Evolutionary conservation across 352 stramenopile species (phyloP).

Genomic region (Paralagenidium karlingii): DNA sequence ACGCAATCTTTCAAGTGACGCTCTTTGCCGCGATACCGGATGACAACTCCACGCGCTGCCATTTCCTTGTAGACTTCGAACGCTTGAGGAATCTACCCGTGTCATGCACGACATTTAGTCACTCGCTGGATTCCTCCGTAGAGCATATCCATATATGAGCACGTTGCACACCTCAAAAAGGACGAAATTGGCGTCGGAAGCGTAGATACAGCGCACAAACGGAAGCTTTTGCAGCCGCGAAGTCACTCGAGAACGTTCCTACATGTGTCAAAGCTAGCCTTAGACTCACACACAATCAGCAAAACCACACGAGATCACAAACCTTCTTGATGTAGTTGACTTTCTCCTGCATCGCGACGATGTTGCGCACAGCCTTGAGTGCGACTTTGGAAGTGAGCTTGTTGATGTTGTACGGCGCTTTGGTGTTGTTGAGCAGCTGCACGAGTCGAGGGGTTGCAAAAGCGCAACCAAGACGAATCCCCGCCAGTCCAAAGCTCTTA

Average conservation of each 20-base stretch:
- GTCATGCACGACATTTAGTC: neutral
- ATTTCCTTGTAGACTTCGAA: constrained; percentile 92
- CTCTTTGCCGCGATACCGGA: constrained; percentile 94
- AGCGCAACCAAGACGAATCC: constrained; percentile 87
- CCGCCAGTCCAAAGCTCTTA: constrained; percentile 96
- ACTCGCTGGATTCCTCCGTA: neutral
- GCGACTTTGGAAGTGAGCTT: constrained; percentile 88
- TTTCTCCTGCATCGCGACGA: constrained; percentile 39
- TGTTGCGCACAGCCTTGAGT: constrained; percentile 45
- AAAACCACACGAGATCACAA: neutral
- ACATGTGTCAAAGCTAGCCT: constrained; percentile 4
- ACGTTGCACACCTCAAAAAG: constrained; percentile 81
- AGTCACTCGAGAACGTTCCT: constrained; percentile 77
- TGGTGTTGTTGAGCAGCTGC: constrained; percentile 98
- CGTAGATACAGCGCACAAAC: constrained; percentile 90
- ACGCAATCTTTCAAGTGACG: constrained; percentile 92
- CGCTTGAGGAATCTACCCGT: constrained; percentile 62
- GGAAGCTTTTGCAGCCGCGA: constrained; percentile 75
- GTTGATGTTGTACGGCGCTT: constrained; percentile 99
- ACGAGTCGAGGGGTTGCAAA: constrained; percentile 90
- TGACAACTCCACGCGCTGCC: constrained; percentile 89
- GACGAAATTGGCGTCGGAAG: constrained; percentile 97
- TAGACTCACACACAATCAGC: neutral
- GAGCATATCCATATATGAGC: neutral
- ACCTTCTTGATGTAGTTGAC: constrained; percentile 58